A percentile compares a stretch with the other conserved stretches of the same genome.
Evolutionary conservation across 352 stramenopile species (phyloP).

Genomic region (Globisporangium uncinulatum): DNA sequence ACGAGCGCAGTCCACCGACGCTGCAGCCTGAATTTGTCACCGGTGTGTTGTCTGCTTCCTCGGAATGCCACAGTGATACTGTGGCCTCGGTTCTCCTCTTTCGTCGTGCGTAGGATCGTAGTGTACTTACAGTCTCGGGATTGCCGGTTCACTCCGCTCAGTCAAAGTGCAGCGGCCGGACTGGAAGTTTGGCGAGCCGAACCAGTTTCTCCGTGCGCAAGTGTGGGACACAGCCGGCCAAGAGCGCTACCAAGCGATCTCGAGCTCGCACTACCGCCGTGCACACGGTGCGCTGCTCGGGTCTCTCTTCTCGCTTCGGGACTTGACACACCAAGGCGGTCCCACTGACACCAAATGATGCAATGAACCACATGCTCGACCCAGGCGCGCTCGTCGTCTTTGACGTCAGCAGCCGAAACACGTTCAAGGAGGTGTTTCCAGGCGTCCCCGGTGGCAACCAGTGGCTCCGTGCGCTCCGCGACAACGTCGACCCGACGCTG

Average conservation of each 20-base stretch:
- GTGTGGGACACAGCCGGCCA: conserved; percentile 71
- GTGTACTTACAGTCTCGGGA: neutral
- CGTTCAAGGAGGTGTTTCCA: conserved; percentile 63
- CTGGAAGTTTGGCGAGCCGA: conserved; percentile 63
- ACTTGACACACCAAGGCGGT: neutral
- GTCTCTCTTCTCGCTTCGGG: neutral
- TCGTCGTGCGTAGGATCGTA: too few species aligned
- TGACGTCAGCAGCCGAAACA: conserved; percentile 52
- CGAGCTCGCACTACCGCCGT: conserved; percentile 63
- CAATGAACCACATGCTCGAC: too few species aligned
- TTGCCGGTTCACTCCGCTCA: conserved; percentile 2
- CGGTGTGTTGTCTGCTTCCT: conserved; percentile 14
- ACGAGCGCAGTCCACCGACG: conserved; percentile 41
- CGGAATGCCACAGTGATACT: too few species aligned
- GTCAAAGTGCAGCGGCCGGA: conserved; percentile 62
- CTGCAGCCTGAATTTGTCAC: conserved; percentile 63
- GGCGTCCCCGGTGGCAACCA: conserved; percentile 39
- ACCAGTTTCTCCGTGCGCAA: conserved; percentile 61
- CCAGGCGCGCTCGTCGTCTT: conserved; percentile 63
- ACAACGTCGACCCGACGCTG: conserved; percentile 48
- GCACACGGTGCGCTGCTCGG: conserved; percentile 31
- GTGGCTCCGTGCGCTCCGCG: conserved; percentile 58
- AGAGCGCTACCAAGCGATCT: conserved; percentile 69
- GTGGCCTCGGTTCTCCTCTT: too few species aligned
- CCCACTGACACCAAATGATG: neutral